phyloP scores from a whole-genome alignment of 1,284 basidiomycete species.

The Blastosporella zonata region DNA sequence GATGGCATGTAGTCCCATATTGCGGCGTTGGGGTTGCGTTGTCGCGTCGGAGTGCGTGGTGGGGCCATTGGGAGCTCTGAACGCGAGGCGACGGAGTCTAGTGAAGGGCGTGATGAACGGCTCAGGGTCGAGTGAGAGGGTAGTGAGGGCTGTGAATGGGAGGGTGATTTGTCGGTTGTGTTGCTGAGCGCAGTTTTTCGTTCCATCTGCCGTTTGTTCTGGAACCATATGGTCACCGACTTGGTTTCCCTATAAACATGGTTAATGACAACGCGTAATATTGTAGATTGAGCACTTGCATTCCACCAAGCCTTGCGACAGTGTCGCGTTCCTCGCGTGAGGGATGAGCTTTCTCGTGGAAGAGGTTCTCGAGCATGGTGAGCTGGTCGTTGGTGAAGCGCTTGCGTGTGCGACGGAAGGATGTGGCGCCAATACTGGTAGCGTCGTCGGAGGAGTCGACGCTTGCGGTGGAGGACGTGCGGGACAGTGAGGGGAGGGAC shows the following conservation, averaged over 20 bases:
- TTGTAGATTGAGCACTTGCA: conserved; percentile 43
- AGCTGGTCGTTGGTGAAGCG: conserved; percentile 67
- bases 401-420: conserved; percentile 57
- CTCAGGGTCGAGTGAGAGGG: conserved; percentile 18
- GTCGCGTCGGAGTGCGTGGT: conserved; percentile 43
- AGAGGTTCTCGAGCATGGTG: conserved; percentile 68
- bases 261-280: conserved; percentile 7
- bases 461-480: conserved; percentile 45
- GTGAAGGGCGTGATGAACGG: conserved; percentile 37
- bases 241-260: conserved; percentile 58
- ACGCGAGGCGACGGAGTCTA: conserved; percentile 60
- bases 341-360: conserved; percentile 66
- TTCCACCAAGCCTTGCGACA: conserved; percentile 54
- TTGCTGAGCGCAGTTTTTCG: conserved; percentile 56
- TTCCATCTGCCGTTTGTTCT: conserved; percentile 77
- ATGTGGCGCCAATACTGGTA: conserved; percentile 24
- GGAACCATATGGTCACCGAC: conserved; percentile 80
- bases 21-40: conserved; percentile 34
- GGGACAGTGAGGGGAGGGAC: conserved; percentile 33
- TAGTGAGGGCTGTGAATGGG: conserved; percentile 20
- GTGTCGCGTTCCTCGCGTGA: conserved; percentile 67
- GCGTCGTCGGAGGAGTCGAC: conserved; percentile 41
- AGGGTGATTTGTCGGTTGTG: conserved; percentile 28
- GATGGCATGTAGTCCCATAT: conserved; percentile 74
- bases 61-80: conserved; percentile 48